Base-by-base conservation (phyloP, 2,329 filamentous ascomycete species). In the Cladophialophora yegresii region DNA sequence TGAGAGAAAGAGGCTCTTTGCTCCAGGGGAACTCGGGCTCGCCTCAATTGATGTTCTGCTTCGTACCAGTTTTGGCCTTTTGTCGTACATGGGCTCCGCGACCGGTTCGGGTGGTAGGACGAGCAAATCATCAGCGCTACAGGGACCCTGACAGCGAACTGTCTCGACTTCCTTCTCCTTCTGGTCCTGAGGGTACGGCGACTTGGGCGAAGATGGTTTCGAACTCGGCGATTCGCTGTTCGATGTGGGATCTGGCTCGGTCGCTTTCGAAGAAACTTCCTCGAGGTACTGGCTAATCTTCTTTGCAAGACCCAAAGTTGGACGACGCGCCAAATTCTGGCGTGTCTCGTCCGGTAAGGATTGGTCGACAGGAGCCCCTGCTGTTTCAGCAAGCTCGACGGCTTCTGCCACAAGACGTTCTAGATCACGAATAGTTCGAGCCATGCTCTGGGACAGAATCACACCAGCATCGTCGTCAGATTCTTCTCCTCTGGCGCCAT, bases 321-420 rank as follows among this genome's bases (percentile, higher is more conserved):
- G 50, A 23, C 56, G 59, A n/a, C 12, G 12, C 22, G 58, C 7
- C 9, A 53, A 49, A 22, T 33, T 28, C 30, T 47, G 54, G 10
- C 20, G 13, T 22, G 16, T 43, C 9, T 59, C 45, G 5, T 56
- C 36, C 6, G 8, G 43, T 20, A 23, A 28, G 20, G 30, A 28
- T 23, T 40, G 26, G n/a, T 7, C 36, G n/a, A 23, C 50, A 5
- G 40, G 8, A 8, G 49, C 33, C 12, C 54, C 58, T 2, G 54
- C 54, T 13, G 32, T 49, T 53, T 73, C 71, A 40, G 76, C 77
- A 65, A 79, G 74, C 23, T 68, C 57, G 2, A 78, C 66, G 20
- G 77, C 76, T 67, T 77, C 75, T 32, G 72, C 73, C 22, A 77
- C 70, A 12, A 77, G 70, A 45, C 66, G 64, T 64, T 77, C 75